These are phyloP conservation scores for Alternaria panax DNA, from an alignment of 2,329 filamentous ascomycete species.

Conservation along the genomic window DNA sequence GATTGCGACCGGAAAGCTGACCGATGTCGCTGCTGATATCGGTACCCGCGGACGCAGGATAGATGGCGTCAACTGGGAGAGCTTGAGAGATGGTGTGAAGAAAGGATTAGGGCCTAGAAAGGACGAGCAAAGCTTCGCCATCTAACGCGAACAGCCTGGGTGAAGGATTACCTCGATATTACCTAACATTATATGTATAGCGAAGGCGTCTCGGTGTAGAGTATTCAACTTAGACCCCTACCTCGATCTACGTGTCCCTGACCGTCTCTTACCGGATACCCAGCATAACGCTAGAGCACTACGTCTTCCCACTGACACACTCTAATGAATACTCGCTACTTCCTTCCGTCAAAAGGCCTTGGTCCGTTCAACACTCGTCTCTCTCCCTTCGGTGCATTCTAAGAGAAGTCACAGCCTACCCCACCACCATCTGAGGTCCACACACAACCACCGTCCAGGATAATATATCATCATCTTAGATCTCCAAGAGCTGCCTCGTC, in stretches of 20 bases:
- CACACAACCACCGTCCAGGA: too few relatives aligned
- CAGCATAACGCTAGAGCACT: background rate
- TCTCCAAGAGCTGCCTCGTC: too few relatives aligned
- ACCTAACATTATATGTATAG: background rate
- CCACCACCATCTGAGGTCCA: too few relatives aligned
- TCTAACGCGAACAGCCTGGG: slow-evolving; percentile 9
- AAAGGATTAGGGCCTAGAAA: slow-evolving; percentile 47
- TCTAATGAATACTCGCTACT: background rate
- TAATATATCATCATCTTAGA: too few relatives aligned
- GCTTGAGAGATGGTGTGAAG: slow-evolving; percentile 46
- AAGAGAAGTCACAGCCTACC: too few relatives aligned
- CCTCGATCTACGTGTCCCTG: background rate
- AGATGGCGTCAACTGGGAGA: slow-evolving; percentile 62
- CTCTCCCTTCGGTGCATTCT: too few relatives aligned
- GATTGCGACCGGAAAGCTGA: slow-evolving; percentile 70
- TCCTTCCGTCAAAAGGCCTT: too few relatives aligned
- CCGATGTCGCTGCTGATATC: slow-evolving; percentile 50
- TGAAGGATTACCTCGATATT: background rate
- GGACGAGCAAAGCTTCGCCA: slow-evolving; percentile 29
- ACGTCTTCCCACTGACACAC: background rate
- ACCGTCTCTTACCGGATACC: background rate
- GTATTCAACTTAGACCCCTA: background rate
- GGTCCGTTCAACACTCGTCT: too few relatives aligned
- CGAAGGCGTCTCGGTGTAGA: background rate
- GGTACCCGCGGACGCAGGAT: slow-evolving; percentile 53